Conservation (phyloP, 2,329 filamentous ascomycete genomes). For the Macrophomina phaseolina region DNA sequence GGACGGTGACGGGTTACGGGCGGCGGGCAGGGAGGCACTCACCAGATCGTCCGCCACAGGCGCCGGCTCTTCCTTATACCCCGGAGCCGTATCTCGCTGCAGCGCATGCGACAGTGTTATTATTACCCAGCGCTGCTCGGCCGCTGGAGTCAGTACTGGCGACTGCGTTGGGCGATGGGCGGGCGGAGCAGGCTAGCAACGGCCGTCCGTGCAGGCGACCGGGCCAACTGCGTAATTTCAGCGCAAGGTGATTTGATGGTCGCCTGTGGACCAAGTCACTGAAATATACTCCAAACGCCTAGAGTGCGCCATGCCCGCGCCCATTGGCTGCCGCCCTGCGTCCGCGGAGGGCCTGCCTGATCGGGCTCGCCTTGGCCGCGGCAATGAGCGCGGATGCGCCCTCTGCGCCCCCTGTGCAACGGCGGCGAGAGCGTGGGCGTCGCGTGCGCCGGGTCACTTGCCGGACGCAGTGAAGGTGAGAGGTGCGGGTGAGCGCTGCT, state of each 20-base stretch:
- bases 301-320: conserved; percentile 26
- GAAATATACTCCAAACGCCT: conserved; percentile 32
- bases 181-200: conserved; percentile 36
- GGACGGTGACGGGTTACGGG: conserved; percentile 20
- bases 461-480: conserved; percentile 1
- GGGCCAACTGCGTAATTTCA: conserved; percentile 24
- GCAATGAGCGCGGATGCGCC: conserved; percentile 17
- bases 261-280: conserved; percentile 23
- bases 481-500: conserved; percentile 14
- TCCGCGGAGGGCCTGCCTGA: conserved; percentile 22
- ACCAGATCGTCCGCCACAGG: conserved; percentile 51
- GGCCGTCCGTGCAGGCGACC: conserved; percentile 33
- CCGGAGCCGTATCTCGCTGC: conserved; percentile 42
- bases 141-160: conserved; percentile 27
- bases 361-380: conserved; percentile 12
- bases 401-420: conserved; percentile 18
- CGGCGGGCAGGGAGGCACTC: conserved; percentile 43
- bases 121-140: conserved; percentile 38
- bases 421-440: conserved; percentile 25
- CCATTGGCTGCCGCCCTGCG: conserved; percentile 24
- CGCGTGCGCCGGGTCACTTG: conserved; percentile 24
- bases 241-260: conserved; percentile 20
- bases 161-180: conserved; percentile 35
- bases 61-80: conserved; percentile 53
- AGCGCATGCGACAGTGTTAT: conserved; percentile 45